A percentile compares a stretch with the other conserved stretches of the same genome.
phyloP scores from a whole-genome alignment of 768 basidiomycete genomes.

The Rhodotorula paludigena region DNA sequence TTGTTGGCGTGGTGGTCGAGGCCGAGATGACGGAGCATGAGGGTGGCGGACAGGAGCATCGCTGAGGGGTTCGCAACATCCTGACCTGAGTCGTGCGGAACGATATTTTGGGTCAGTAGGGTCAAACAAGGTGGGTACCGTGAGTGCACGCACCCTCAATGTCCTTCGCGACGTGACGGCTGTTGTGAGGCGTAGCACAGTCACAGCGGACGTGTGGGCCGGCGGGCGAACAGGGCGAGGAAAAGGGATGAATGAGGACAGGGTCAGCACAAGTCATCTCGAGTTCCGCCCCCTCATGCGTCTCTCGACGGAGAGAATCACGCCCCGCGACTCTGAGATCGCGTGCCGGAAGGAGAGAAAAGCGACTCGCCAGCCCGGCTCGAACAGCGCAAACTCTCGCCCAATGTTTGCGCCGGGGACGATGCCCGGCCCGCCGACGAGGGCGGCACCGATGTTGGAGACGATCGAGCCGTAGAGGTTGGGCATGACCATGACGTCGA shows the following conservation, averaged over 20 bases:
- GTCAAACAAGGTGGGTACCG: no score
- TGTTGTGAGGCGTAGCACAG: no score
- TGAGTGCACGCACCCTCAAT: slow-evolving; percentile 36
- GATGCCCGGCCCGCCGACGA: slow-evolving; percentile 96
- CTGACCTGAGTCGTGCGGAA: no score
- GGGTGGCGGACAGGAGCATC: slow-evolving; percentile 50
- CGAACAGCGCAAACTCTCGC: slow-evolving; percentile 94
- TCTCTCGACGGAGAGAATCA: neutral
- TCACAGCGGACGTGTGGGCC: no score
- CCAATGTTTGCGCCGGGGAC: slow-evolving; percentile 98
- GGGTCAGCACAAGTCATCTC: neutral
- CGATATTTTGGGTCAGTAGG: no score
- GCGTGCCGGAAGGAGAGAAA: neutral
- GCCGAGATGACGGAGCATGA: slow-evolving; percentile 49
- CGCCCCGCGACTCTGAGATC: no score
- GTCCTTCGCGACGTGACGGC: slow-evolving; percentile 46
- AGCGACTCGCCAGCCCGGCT: slow-evolving; percentile 68
- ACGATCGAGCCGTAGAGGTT: slow-evolving; percentile 92
- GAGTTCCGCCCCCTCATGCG: neutral
- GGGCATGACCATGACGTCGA: slow-evolving; percentile 99
- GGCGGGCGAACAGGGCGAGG: no score
- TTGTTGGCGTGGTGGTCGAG: slow-evolving; percentile 92
- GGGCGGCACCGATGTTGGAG: slow-evolving; percentile 95
- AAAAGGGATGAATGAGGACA: no score
- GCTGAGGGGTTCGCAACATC: slow-evolving; percentile 52